Evolutionary conservation across 495 filamentous ascomycete species (phyloP), one percentile per base, ranked within the genome.

Genomic region (Oleoguttula mirabilis): DNA sequence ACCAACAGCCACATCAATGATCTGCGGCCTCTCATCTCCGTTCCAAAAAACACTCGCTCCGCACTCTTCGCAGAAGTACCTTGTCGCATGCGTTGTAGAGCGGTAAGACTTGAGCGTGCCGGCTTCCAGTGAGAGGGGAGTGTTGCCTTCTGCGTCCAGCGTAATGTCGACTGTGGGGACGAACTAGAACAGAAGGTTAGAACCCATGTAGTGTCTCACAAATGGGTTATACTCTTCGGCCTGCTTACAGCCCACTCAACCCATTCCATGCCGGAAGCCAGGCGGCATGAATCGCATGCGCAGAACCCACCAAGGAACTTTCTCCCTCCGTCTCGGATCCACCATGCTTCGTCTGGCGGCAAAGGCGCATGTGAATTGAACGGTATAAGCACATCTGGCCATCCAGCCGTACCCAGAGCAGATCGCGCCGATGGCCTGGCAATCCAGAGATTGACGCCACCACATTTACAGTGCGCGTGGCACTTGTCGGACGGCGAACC

Each of bases 31-130:
- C 48, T 58, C 57, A 20, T 66, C 60, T 30, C 69, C 68, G 54
- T 76, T 71, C 72, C 75, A 84, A 56, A 82, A 84, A 1, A 77
- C 68, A 0, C 68, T 79, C 0, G 79, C 79, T 1, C 79, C 79
- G 52, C 81, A 84, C 3, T 38, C 48, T 0, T 56, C 49, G 54
- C 80, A 84, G 52, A 82, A 83, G 37, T 79, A 70, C n/a, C 80
- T 64, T 30, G 63, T 64, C 2, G 76, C 68, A 1, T 64, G 64
- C 0, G 65, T 57, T 2, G 72, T 73, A 48, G 73, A 77, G 5
- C 61, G 53, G 55, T 79, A 78, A 16, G 43, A 58, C 42, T 60
- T 65, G 54, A 81, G 59, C 1, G 63, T 69, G 3, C 73, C 68
- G 43, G 73, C 77, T 19, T 66, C 56, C 3, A 27, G 41, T 3